Conservation (phyloP, 805 yeast genomes). For the Brettanomyces sp. region DNA sequence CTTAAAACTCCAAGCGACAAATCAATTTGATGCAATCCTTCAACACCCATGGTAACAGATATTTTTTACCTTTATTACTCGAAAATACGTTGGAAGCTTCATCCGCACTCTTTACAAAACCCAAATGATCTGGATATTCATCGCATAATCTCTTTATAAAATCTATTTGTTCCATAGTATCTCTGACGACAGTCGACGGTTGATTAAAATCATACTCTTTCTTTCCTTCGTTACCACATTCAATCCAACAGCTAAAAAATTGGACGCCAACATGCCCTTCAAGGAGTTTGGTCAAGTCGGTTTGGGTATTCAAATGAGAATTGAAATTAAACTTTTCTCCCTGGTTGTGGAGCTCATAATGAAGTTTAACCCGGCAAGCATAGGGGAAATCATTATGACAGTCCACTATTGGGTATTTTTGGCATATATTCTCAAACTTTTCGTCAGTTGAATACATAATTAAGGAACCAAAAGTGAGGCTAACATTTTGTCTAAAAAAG, state of each 20-base stretch:
- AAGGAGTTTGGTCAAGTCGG: constrained; percentile 33
- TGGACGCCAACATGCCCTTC: constrained; percentile 40
- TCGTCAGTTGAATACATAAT: constrained; percentile 5
- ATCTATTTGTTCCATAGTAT: constrained; percentile 47
- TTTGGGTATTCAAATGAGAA: constrained; percentile 31
- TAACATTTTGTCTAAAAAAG: background rate
- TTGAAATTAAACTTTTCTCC: constrained; percentile 30
- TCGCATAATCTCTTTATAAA: constrained; percentile 35
- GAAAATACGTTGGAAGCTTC: constrained; percentile 30
- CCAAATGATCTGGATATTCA: constrained; percentile 30
- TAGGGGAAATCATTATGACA: constrained; percentile 48
- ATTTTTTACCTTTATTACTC: constrained; percentile 21
- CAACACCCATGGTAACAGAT: constrained; percentile 42
- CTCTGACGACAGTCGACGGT: constrained; percentile 36
- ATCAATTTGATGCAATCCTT: constrained; percentile 46
- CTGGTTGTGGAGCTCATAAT: constrained; percentile 28
- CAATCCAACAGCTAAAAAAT: constrained; percentile 41
- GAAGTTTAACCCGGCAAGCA: constrained; percentile 33
- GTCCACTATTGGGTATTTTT: constrained; percentile 33
- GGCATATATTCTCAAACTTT: constrained; percentile 10
- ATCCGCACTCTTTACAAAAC: constrained; percentile 31
- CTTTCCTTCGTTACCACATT: constrained; percentile 32
- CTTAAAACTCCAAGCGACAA: constrained; percentile 39
- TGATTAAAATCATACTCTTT: constrained; percentile 36
- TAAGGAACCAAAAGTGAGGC: background rate